A percentile compares a stretch with the other conserved stretches of the same genome.
Evolutionary conservation across 2,329 filamentous ascomycete genomes (phyloP).

Genomic region (Chaetomium globosum): DNA sequence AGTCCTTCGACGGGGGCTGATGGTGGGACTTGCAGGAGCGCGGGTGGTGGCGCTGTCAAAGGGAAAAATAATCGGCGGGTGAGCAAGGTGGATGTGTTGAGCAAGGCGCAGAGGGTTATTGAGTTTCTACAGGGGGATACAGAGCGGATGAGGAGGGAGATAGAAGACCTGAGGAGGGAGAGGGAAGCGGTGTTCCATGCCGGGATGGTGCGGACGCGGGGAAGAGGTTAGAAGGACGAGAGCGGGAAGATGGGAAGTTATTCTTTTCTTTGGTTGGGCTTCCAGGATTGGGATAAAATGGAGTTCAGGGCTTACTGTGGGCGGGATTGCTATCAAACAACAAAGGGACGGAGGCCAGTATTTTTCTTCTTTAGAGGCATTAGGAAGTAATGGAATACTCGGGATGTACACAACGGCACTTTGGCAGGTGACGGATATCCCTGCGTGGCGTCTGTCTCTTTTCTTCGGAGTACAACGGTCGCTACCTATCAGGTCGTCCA

Average conservation of each 20-base stretch:
- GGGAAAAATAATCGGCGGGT: slow-evolving; percentile 19
- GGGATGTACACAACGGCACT: background rate
- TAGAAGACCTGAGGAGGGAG: slow-evolving; percentile 20
- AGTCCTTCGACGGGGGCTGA: background rate
- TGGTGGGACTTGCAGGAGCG: background rate
- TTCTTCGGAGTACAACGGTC: background rate
- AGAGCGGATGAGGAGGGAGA: slow-evolving; percentile 21
- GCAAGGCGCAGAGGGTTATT: slow-evolving; percentile 25
- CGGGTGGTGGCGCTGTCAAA: background rate
- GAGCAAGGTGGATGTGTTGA: slow-evolving; percentile 35
- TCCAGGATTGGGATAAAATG: background rate
- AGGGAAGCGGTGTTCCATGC: background rate
- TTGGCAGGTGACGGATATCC: background rate
- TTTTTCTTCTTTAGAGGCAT: background rate
- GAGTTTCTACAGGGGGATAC: slow-evolving; percentile 20
- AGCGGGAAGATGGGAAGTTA: background rate
- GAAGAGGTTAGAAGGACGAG: too few relatives aligned
- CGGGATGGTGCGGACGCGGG: background rate
- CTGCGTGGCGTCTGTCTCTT: background rate
- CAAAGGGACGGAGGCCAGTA: background rate
- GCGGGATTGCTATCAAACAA: background rate
- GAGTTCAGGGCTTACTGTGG: background rate
- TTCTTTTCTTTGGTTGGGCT: background rate
- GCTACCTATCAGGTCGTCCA: too few relatives aligned
- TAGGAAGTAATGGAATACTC: background rate